Evolutionary conservation across 495 filamentous ascomycete genomes (phyloP).

Genomic region (Daldinia loculata): DNA sequence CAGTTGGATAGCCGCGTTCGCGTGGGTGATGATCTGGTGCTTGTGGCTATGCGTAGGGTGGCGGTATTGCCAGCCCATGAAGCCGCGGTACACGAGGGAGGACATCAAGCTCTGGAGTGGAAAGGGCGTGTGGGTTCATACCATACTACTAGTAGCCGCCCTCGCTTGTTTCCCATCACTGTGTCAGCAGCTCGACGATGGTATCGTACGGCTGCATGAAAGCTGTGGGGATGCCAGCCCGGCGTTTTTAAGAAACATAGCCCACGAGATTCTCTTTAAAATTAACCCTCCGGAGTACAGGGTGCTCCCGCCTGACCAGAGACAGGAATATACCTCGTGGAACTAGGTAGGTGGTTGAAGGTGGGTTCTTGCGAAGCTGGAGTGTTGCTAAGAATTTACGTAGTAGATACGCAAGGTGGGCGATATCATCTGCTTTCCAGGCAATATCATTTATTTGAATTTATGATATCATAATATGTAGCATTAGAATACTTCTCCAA

Average conservation of each 20-base stretch:
- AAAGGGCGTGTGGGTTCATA: background rate
- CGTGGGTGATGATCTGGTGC: background rate
- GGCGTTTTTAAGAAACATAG: background rate
- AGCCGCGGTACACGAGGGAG: background rate
- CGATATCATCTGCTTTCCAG: background rate
- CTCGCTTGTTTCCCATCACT: background rate
- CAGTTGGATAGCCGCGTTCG: background rate
- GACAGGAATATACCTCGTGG: background rate
- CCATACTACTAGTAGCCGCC: background rate
- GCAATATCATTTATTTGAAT: background rate
- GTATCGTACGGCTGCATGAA: background rate
- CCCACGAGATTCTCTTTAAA: background rate
- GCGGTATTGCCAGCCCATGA: constrained; percentile 1
- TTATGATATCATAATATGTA: background rate
- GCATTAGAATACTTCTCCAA: too few species aligned
- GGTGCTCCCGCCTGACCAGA: background rate
- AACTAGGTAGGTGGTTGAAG: background rate
- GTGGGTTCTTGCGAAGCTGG: too few species aligned
- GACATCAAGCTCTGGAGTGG: background rate
- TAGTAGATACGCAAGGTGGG: background rate
- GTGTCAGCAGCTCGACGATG: background rate
- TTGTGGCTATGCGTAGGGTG: background rate
- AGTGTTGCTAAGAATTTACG: too few species aligned
- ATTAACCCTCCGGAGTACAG: background rate
- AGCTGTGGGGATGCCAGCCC: background rate